Evolutionary conservation across 176 grass and related monocot species (phyloP).

Genomic region (Eremochloa ophiuroides): DNA sequence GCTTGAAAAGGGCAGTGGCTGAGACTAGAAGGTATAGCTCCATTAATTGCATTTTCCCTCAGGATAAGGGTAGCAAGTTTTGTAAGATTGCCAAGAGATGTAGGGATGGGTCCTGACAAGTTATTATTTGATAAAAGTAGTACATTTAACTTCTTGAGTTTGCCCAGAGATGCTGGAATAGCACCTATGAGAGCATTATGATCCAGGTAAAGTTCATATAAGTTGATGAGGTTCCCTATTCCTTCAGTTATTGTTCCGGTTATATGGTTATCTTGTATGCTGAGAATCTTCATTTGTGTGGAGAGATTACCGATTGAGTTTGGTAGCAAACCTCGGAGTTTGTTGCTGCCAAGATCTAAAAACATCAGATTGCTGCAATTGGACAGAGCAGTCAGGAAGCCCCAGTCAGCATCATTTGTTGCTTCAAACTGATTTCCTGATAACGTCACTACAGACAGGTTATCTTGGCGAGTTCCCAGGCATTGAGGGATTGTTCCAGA

Average conservation of each 20-base stretch:
- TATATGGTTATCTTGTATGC: constrained; percentile 1
- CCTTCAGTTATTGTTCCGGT: constrained; percentile 20
- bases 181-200: not conserved
- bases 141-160: not conserved
- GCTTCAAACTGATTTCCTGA: not conserved
- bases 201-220: not conserved
- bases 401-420: not conserved
- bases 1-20: not conserved
- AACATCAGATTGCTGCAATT: not conserved
- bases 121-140: constrained; percentile 10
- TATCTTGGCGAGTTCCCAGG: not conserved
- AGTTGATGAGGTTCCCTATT: constrained; percentile 5
- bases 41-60: not conserved
- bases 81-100: constrained; percentile 4
- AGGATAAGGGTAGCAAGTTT: not conserved
- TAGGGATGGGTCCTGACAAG: constrained; percentile 20
- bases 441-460: not conserved
- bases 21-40: constrained; percentile 20
- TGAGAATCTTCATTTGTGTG: not conserved
- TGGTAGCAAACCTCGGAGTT: constrained; percentile 3
- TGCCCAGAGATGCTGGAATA: constrained; percentile 20
- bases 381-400: not conserved
- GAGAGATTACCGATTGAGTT: constrained; percentile 20
- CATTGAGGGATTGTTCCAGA: not conserved
- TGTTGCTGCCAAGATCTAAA: not conserved